These are phyloP conservation scores for Suillus weaverae DNA, from an alignment of 768 basidiomycete genomes.

Conservation along the genomic window DNA sequence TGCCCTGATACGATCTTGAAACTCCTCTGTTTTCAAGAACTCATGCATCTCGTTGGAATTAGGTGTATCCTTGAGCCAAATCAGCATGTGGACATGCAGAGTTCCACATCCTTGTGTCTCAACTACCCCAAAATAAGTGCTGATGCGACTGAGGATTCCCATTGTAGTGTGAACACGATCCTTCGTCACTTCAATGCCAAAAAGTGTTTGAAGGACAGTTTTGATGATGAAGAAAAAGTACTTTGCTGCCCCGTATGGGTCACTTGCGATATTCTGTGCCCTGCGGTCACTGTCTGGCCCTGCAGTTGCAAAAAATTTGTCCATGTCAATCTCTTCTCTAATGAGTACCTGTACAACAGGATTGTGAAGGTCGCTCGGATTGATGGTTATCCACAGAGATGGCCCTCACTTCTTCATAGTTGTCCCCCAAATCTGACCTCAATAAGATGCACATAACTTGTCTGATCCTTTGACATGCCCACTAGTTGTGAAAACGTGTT, in stretches of 20 bases:
- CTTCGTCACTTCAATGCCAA: slow-evolving; percentile 28
- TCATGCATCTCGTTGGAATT: slow-evolving; percentile 27
- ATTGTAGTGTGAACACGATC: background rate
- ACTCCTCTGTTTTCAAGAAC: slow-evolving; percentile 23
- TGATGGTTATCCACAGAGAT: slow-evolving; percentile 45
- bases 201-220: slow-evolving; percentile 31
- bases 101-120: slow-evolving; percentile 44
- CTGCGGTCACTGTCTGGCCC: slow-evolving; percentile 27
- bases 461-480: slow-evolving; percentile 34
- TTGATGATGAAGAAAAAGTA: slow-evolving; percentile 41
- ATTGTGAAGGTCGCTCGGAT: slow-evolving; percentile 24
- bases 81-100: slow-evolving; percentile 20
- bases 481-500: slow-evolving; percentile 26
- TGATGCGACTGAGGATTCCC: slow-evolving; percentile 32
- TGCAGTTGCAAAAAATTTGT: slow-evolving; percentile 30
- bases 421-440: background rate
- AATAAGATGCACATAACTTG: slow-evolving; percentile 22
- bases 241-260: slow-evolving; percentile 43
- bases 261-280: slow-evolving; percentile 31
- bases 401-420: background rate
- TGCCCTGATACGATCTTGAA: slow-evolving; percentile 24
- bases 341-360: slow-evolving; percentile 40
- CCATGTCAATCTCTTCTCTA: slow-evolving; percentile 44
- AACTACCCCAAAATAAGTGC: slow-evolving; percentile 29
- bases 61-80: slow-evolving; percentile 38